phyloP scores from a whole-genome alignment of 2,329 filamentous ascomycete species.

The Fusarium gaditjirri region DNA sequence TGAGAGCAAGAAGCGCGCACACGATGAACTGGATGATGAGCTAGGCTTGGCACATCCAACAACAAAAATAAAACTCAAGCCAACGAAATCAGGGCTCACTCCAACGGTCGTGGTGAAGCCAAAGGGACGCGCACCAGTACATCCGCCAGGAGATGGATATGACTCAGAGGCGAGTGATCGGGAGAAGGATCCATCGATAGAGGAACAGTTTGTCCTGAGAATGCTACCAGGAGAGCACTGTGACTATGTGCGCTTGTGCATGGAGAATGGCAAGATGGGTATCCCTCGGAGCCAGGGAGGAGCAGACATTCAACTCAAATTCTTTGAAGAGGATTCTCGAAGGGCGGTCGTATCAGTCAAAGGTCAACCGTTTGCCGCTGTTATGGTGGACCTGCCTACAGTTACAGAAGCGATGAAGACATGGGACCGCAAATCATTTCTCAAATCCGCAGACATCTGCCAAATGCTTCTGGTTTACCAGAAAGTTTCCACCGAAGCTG shows the following conservation, averaged over 20 bases:
- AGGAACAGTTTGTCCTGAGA: slow-evolving; percentile 88
- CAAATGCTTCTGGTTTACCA: slow-evolving; percentile 89
- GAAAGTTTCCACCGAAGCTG: slow-evolving; percentile 71
- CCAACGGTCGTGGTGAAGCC: slow-evolving; percentile 64
- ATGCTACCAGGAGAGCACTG: slow-evolving; percentile 89
- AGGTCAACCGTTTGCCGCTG: slow-evolving; percentile 77
- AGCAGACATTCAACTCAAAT: slow-evolving; percentile 82
- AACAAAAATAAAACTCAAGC: slow-evolving; percentile 66
- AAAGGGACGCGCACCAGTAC: slow-evolving; percentile 73
- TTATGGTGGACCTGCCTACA: slow-evolving; percentile 84
- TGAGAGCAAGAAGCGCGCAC: slow-evolving; percentile 70
- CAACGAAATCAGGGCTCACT: slow-evolving; percentile 52
- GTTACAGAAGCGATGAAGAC: slow-evolving; percentile 93
- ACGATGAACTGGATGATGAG: slow-evolving; percentile 64
- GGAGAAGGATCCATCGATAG: slow-evolving; percentile 86
- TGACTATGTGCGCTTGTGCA: slow-evolving; percentile 80
- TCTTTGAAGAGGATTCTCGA: slow-evolving; percentile 78
- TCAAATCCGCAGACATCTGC: slow-evolving; percentile 88
- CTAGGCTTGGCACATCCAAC: slow-evolving; percentile 49
- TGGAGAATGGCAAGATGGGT: slow-evolving; percentile 82
- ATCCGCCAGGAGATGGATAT: slow-evolving; percentile 87
- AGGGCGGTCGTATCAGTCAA: slow-evolving; percentile 78
- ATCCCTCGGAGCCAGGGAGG: slow-evolving; percentile 70
- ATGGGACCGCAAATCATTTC: slow-evolving; percentile 88
- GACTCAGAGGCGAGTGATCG: slow-evolving; percentile 95